Evolutionary conservation across 2,329 filamentous ascomycete genomes (phyloP).

Genomic region (Arthrocladium fulminans): DNA sequence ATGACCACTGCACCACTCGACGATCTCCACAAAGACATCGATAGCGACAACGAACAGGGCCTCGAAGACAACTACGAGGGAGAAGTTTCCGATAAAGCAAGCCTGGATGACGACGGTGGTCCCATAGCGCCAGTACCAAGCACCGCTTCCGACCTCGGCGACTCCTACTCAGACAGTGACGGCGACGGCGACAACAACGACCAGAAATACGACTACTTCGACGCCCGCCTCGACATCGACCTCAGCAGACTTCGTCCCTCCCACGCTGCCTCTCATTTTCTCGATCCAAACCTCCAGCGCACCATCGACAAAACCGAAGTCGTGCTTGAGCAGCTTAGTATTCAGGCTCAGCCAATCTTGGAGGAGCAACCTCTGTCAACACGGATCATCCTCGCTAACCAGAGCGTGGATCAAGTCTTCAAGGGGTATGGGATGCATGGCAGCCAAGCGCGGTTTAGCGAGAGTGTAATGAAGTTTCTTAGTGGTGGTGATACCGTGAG

Average conservation of each 20-base stretch:
- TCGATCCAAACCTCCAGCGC: neutral
- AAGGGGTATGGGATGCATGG: slow-evolving; percentile 17
- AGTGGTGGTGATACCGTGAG: slow-evolving; percentile 8
- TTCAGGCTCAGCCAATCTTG: slow-evolving; percentile 16
- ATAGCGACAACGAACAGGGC: slow-evolving; percentile 4
- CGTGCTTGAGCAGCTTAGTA: slow-evolving; percentile 7
- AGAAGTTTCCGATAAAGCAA: neutral
- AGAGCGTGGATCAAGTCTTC: slow-evolving; percentile 15
- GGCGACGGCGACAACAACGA: neutral
- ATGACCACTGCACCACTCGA: neutral
- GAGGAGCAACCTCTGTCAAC: slow-evolving; percentile 15
- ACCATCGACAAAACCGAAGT: neutral
- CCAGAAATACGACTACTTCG: slow-evolving; percentile 3
- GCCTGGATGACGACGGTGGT: neutral
- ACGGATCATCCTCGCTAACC: slow-evolving; percentile 11
- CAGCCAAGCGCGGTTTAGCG: slow-evolving; percentile 16
- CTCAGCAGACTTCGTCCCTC: slow-evolving; percentile 6
- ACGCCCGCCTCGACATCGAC: slow-evolving; percentile 10
- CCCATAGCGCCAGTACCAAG: neutral
- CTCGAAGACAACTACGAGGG: slow-evolving; percentile 8
- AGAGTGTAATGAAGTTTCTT: slow-evolving; percentile 15
- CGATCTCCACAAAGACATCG: slow-evolving; percentile 5
- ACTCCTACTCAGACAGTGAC: neutral
- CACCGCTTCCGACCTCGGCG: neutral
- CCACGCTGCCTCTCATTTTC: neutral